phyloP scores from a whole-genome alignment of 2,329 filamentous ascomycete genomes.

The Pseudogymnoascus sp. region DNA sequence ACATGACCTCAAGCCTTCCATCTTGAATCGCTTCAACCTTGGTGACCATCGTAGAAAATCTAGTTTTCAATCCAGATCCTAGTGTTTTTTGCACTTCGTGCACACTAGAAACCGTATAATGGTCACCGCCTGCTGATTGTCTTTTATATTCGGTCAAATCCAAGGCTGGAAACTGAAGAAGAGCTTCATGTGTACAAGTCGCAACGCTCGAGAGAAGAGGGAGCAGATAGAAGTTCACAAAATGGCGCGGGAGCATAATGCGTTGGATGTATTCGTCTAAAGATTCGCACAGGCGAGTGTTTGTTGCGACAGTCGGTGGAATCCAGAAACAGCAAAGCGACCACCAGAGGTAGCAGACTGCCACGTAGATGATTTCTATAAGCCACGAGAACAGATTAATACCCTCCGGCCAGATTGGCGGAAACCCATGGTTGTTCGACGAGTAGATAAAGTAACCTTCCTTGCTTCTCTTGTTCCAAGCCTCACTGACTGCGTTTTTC shows the following conservation, averaged over 20 bases:
- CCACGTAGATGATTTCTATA: constrained; percentile 36
- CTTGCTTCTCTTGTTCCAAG: constrained; percentile 15
- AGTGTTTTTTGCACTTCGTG: constrained; percentile 41
- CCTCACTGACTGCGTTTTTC: constrained; percentile 16
- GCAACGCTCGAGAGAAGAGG: constrained; percentile 46
- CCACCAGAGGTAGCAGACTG: constrained; percentile 46
- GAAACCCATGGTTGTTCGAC: constrained; percentile 43
- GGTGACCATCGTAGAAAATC: constrained; percentile 33
- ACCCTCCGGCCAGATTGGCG: constrained; percentile 34
- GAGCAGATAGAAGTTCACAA: constrained; percentile 41
- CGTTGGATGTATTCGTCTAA: constrained; percentile 41
- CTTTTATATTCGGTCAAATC: constrained; percentile 45
- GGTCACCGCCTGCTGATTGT: constrained; percentile 37
- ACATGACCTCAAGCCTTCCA: constrained; percentile 29
- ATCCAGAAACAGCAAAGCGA: constrained; percentile 42
- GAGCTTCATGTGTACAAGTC: constrained; percentile 43
- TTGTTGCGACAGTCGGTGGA: constrained; percentile 26
- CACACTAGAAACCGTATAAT: constrained; percentile 44
- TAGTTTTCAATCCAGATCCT: constrained; percentile 33
- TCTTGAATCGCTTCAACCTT: constrained; percentile 27
- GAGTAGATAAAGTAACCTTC: constrained; percentile 43
- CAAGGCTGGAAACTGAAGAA: constrained; percentile 44
- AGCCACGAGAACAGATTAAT: constrained; percentile 33
- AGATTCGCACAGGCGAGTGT: constrained; percentile 32
- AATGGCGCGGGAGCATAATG: constrained; percentile 41